phyloP scores from a whole-genome alignment of 2,329 filamentous ascomycete genomes.

The Myriosclerotinia curreyana region DNA sequence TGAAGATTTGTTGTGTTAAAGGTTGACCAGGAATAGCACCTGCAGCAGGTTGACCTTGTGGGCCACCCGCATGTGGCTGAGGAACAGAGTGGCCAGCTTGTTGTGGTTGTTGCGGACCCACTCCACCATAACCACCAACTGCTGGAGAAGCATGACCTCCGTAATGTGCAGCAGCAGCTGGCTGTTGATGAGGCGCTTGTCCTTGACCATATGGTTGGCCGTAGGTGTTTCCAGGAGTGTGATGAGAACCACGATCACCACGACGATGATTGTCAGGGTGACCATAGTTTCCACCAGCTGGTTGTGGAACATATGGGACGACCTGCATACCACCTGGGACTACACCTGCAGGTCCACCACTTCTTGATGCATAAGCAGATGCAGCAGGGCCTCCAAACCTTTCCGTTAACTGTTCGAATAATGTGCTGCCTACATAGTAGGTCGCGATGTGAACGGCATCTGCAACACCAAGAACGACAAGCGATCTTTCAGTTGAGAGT shows the following conservation, averaged over 20 bases:
- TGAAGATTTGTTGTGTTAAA: conserved; percentile 72
- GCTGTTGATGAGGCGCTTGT: conserved; percentile 52
- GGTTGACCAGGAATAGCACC: conserved; percentile 75
- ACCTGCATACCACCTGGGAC: conserved; percentile 98
- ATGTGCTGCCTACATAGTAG: conserved; percentile 97
- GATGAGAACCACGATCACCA: conserved; percentile 69
- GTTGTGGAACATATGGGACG: conserved; percentile 94
- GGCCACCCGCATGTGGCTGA: conserved; percentile 64
- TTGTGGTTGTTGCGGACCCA: conserved; percentile 74
- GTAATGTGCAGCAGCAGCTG: conserved; percentile 74
- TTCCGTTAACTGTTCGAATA: conserved; percentile 95
- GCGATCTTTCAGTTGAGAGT: conserved; percentile 92
- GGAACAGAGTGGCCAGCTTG: conserved; percentile 63
- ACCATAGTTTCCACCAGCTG: conserved; percentile 87
- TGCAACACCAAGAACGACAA: conserved; percentile 95
- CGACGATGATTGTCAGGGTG: conserved; percentile 83
- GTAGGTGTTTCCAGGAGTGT: conserved; percentile 72
- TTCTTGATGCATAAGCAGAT: conserved; percentile 95
- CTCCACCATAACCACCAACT: conserved; percentile 71
- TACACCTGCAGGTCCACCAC: conserved; percentile 86
- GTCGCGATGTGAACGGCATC: conserved; percentile 98
- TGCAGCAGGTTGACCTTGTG: conserved; percentile 72
- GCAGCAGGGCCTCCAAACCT: conserved; percentile 93
- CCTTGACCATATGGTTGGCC: conserved; percentile 56
- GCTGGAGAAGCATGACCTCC: conserved; percentile 50